Evolutionary conservation across 208 protist species (phyloP).

Genomic region (Jaenimonas drosophilae): DNA sequence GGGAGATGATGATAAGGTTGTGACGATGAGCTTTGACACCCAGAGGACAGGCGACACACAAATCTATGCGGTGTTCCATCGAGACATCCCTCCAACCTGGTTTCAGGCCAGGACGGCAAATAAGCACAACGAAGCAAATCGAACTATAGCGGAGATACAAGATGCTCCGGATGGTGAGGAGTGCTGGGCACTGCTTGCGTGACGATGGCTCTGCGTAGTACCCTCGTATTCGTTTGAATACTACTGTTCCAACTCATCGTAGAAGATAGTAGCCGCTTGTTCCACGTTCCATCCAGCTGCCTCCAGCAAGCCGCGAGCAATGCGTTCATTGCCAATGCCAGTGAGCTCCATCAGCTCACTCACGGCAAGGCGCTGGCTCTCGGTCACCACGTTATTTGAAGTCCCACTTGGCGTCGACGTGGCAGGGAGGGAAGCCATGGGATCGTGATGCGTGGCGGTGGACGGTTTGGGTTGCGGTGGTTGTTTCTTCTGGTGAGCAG

Average conservation of each 20-base stretch:
- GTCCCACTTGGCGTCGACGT: neutral
- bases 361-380: conserved; percentile 1
- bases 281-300: conserved; percentile 35
- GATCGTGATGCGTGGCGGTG: neutral
- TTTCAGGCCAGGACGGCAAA: neutral
- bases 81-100: too few species aligned
- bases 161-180: neutral
- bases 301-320: conserved; percentile 30
- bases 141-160: neutral
- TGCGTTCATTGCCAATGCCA: conserved; percentile 6
- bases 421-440: neutral
- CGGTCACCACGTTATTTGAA: neutral
- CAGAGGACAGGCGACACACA: too few species aligned
- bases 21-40: too few species aligned
- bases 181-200: neutral
- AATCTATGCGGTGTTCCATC: too few species aligned
- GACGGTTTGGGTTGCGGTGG: neutral
- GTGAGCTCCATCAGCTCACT: conserved; percentile 31
- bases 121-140: neutral
- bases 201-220: too few species aligned
- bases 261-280: conserved; percentile 17
- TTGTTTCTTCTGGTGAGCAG: neutral
- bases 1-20: too few species aligned
- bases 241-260: conserved; percentile 1
- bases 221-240: neutral